Percentiles rank a stretch among this genome's conserved stretches.
Evolutionary conservation across 2,329 filamentous ascomycete species (phyloP).

Genomic region (Sporothrix brasiliensis): DNA sequence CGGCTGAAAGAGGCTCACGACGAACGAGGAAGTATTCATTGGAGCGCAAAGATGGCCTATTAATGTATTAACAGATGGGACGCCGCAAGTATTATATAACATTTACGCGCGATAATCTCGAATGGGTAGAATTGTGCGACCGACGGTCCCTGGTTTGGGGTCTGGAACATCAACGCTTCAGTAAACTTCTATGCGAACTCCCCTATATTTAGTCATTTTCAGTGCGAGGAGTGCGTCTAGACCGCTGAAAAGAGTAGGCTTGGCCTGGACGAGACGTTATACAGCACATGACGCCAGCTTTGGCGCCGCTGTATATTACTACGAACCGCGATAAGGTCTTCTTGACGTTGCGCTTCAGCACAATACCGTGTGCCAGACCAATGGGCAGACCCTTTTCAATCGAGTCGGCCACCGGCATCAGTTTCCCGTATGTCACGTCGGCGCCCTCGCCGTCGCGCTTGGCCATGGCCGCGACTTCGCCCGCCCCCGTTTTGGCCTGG

Average conservation of each 20-base stretch:
- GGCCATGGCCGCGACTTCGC: too few relatives aligned
- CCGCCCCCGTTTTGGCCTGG: conserved; percentile 54
- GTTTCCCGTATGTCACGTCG: conserved; percentile 39
- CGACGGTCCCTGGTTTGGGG: neutral
- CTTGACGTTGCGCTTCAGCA: too few relatives aligned
- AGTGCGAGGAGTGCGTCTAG: neutral
- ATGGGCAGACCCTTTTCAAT: too few relatives aligned
- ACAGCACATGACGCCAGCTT: too few relatives aligned
- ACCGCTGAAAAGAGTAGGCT: too few relatives aligned
- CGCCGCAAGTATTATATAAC: neutral
- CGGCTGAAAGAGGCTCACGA: neutral
- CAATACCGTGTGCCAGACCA: conserved; percentile 38
- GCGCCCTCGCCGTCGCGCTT: conserved; percentile 40
- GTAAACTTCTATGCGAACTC: neutral
- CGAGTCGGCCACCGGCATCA: too few relatives aligned
- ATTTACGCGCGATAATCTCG: neutral
- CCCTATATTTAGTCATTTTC: neutral
- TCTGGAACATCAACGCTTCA: neutral
- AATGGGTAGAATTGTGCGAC: neutral
- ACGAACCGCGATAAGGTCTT: too few relatives aligned
- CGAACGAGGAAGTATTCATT: neutral
- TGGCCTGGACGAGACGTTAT: too few relatives aligned
- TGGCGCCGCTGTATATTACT: too few relatives aligned
- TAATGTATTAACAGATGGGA: neutral
- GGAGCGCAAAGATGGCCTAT: too few relatives aligned